These are phyloP conservation scores for Podaxis sp. DNA, from an alignment of 768 basidiomycete species.

Conservation along the genomic window DNA sequence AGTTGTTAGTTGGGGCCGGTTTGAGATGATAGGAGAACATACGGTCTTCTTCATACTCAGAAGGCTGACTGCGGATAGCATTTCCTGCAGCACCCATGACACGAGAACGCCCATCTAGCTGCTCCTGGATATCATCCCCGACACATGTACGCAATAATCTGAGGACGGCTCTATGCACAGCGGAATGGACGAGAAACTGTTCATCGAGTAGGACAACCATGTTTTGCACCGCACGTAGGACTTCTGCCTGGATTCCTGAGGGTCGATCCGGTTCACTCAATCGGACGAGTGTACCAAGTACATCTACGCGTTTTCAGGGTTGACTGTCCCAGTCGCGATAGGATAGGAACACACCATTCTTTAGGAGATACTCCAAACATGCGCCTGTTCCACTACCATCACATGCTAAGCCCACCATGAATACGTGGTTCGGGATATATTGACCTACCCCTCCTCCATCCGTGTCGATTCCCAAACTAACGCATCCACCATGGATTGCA, in stretches of 20 bases:
- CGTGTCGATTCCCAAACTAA: conserved; percentile 84
- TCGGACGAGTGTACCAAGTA: conserved; percentile 80
- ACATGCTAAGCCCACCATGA: conserved; percentile 11
- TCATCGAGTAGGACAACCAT: conserved; percentile 92
- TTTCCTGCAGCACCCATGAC: conserved; percentile 85
- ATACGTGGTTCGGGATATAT: conserved; percentile 5
- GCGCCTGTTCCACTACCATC: conserved; percentile 72
- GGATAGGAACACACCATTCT: conserved; percentile 60
- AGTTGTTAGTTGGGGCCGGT: conserved; percentile 5
- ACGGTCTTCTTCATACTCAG: conserved; percentile 89
- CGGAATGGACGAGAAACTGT: conserved; percentile 90
- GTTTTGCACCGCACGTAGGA: conserved; percentile 82
- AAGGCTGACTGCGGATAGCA: conserved; percentile 66
- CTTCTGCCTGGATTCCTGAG: conserved; percentile 88
- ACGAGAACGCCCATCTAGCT: conserved; percentile 72
- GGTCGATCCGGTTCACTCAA: conserved; percentile 86
- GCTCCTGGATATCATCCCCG: conserved; percentile 90
- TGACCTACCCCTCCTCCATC: conserved; percentile 82
- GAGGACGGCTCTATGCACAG: conserved; percentile 85
- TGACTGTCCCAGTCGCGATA: neutral
- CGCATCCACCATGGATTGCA: conserved; percentile 81
- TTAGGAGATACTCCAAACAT: conserved; percentile 89
- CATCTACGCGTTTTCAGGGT: conserved; percentile 47
- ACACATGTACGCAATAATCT: conserved; percentile 83
- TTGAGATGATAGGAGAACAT: conserved; percentile 30